phyloP scores from a whole-genome alignment of 1,284 basidiomycete genomes.

The Phellopilus nigrolimitatus region DNA sequence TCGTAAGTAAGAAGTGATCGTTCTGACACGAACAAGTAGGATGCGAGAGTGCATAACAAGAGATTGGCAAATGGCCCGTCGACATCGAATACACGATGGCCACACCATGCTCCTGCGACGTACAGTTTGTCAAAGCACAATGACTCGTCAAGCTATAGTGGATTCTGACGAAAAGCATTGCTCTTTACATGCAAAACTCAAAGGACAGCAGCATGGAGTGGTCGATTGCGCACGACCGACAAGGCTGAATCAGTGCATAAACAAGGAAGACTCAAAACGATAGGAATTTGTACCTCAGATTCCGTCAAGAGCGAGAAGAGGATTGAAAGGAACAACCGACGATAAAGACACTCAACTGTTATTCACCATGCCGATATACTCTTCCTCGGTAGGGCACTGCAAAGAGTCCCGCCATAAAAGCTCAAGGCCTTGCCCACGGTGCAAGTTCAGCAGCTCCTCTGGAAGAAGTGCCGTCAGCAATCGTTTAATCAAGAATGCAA shows the following conservation, averaged over 20 bases:
- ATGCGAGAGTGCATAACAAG: no score
- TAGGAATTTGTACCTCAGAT: no score
- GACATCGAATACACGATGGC: no score
- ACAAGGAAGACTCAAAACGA: no score
- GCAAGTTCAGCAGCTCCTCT: conserved; percentile 87
- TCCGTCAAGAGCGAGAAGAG: no score
- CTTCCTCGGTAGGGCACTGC: conserved; percentile 90
- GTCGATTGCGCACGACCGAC: no score
- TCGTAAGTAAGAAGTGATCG: not conserved
- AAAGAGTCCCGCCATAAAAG: conserved; percentile 92
- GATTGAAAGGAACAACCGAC: not conserved
- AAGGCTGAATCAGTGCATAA: no score
- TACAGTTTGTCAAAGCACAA: no score
- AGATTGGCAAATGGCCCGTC: no score
- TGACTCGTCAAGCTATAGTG: no score
- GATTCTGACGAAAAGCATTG: not conserved
- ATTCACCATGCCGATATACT: conserved; percentile 95
- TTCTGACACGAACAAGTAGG: not conserved
- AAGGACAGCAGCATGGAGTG: not conserved
- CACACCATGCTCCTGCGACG: no score
- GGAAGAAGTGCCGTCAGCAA: not conserved
- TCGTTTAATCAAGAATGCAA: not conserved
- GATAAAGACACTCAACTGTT: conserved; percentile 57
- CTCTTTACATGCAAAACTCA: not conserved
- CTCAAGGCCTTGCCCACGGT: conserved; percentile 95